Percentiles rank a stretch among this genome's conserved stretches.
These are phyloP conservation scores for Rosellinia necatrix DNA, from an alignment of 2,329 filamentous ascomycete genomes.

Conservation along the genomic window DNA sequence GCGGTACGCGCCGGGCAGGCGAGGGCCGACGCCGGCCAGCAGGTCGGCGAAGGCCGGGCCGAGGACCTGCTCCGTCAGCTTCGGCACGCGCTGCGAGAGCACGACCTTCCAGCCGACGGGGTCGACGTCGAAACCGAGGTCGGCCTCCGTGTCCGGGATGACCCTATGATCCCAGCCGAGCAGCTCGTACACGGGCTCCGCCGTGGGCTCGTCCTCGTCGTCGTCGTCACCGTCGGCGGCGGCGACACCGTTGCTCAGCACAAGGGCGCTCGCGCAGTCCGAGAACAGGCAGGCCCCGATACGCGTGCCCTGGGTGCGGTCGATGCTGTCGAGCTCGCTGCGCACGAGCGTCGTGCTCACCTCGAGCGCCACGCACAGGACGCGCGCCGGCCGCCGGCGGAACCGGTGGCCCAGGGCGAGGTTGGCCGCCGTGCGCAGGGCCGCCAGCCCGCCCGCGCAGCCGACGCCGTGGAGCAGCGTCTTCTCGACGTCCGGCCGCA, in stretches of 20 bases:
- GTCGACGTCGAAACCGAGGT: slow-evolving; percentile 69
- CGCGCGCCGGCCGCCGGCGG: slow-evolving; percentile 61
- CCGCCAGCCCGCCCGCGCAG: slow-evolving; percentile 67
- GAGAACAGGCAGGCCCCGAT: slow-evolving; percentile 72
- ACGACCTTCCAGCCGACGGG: slow-evolving; percentile 71
- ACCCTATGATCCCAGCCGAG: slow-evolving; percentile 68
- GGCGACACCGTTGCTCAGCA: slow-evolving; percentile 69
- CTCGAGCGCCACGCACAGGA: slow-evolving; percentile 69
- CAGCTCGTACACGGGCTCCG: slow-evolving; percentile 59
- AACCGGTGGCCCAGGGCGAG: slow-evolving; percentile 66
- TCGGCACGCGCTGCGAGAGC: slow-evolving; percentile 64
- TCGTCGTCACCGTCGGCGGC: no score
- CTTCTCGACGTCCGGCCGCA: slow-evolving; percentile 64
- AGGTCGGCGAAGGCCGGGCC: slow-evolving; percentile 60
- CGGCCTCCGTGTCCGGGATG: slow-evolving; percentile 63
- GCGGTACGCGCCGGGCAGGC: slow-evolving; percentile 51
- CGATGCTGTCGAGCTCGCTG: slow-evolving; percentile 67
- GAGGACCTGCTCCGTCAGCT: slow-evolving; percentile 57
- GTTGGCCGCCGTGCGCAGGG: slow-evolving; percentile 66
- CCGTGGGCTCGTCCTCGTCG: slow-evolving; percentile 46
- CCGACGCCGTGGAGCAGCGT: slow-evolving; percentile 69
- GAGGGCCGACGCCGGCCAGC: slow-evolving; percentile 49
- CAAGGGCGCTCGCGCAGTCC: slow-evolving; percentile 69
- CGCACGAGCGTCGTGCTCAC: slow-evolving; percentile 64
- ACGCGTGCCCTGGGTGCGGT: slow-evolving; percentile 62